Conservation (phyloP, 345 rosid species). For the Draba incana region DNA sequence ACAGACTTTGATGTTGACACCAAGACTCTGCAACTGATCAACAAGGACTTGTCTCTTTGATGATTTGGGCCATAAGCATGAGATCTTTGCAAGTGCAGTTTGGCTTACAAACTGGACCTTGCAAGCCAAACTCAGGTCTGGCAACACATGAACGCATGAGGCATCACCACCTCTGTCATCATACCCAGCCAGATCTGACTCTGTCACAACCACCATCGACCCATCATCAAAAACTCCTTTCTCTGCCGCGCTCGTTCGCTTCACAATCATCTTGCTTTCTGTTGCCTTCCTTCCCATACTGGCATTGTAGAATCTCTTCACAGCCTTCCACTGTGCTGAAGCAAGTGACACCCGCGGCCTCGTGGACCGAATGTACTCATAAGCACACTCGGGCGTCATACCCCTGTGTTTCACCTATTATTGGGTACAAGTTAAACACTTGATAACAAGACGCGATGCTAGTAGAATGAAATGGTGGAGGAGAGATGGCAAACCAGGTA, state of each 20-base stretch:
- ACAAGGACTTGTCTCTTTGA: constrained; percentile 34
- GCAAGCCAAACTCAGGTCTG: constrained; percentile 47
- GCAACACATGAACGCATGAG: constrained; percentile 36
- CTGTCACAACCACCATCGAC: constrained; percentile 50
- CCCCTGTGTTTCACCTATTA: constrained; percentile 50
- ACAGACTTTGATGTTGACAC: constrained; percentile 43
- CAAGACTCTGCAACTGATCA: constrained; percentile 35
- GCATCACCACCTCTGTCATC: constrained; percentile 41
- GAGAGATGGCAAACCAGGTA: constrained; percentile 53
- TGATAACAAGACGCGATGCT: too few relatives aligned
- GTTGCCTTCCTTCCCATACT: constrained; percentile 36
- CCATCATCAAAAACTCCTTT: constrained; percentile 51
- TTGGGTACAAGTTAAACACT: neutral
- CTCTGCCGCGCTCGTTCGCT: constrained; percentile 5
- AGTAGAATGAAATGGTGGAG: neutral
- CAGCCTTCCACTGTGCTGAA: constrained; percentile 59
- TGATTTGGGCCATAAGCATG: constrained; percentile 43
- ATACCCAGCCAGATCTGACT: constrained; percentile 62
- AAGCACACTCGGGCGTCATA: constrained; percentile 61
- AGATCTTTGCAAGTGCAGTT: constrained; percentile 43
- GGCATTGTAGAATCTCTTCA: constrained; percentile 46
- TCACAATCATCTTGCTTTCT: neutral
- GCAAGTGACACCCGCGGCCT: constrained; percentile 61
- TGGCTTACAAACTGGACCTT: constrained; percentile 53
- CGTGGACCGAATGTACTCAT: constrained; percentile 54